Percentiles rank a stretch among this genome's conserved stretches.
These are phyloP conservation scores for Saturnispora dispora DNA, from an alignment of 805 yeast genomes.

Conservation along the genomic window DNA sequence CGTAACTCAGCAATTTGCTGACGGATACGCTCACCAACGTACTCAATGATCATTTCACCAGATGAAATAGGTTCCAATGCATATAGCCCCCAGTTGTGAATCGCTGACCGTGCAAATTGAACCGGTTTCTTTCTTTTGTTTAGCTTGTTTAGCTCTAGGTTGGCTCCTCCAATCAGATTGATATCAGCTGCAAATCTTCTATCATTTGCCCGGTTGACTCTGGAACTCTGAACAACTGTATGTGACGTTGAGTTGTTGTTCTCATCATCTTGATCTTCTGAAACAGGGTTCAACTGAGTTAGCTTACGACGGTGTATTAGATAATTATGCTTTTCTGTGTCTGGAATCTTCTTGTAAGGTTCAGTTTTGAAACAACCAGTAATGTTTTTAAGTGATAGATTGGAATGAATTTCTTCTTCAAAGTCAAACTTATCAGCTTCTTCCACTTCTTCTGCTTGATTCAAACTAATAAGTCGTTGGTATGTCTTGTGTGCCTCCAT, in stretches of 20 bases:
- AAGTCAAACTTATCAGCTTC: slow-evolving; percentile 22
- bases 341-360: slow-evolving; percentile 67
- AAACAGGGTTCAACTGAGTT: slow-evolving; percentile 59
- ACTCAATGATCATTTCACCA: slow-evolving; percentile 94
- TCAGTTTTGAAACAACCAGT: slow-evolving; percentile 63
- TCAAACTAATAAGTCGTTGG: slow-evolving; percentile 14
- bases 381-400: slow-evolving; percentile 28
- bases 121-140: slow-evolving; percentile 89
- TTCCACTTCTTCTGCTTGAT: slow-evolving; percentile 17
- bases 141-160: slow-evolving; percentile 75
- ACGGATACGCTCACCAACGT: slow-evolving; percentile 89
- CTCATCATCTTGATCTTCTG: slow-evolving; percentile 44
- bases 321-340: slow-evolving; percentile 62
- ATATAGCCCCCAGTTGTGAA: slow-evolving; percentile 96
- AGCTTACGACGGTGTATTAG: slow-evolving; percentile 72
- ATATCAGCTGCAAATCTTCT: slow-evolving; percentile 86
- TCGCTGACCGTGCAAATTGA: slow-evolving; percentile 93
- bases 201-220: slow-evolving; percentile 78
- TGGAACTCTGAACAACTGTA: slow-evolving; percentile 53
- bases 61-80: slow-evolving; percentile 95
- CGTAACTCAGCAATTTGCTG: slow-evolving; percentile 92
- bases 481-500: slow-evolving; percentile 27
- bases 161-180: slow-evolving; percentile 73
- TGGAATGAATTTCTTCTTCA: slow-evolving; percentile 22
- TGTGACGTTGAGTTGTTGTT: slow-evolving; percentile 17